Conservation (phyloP, 164 flowering plant genomes). For the Dillenia suffruticosa region DNA sequence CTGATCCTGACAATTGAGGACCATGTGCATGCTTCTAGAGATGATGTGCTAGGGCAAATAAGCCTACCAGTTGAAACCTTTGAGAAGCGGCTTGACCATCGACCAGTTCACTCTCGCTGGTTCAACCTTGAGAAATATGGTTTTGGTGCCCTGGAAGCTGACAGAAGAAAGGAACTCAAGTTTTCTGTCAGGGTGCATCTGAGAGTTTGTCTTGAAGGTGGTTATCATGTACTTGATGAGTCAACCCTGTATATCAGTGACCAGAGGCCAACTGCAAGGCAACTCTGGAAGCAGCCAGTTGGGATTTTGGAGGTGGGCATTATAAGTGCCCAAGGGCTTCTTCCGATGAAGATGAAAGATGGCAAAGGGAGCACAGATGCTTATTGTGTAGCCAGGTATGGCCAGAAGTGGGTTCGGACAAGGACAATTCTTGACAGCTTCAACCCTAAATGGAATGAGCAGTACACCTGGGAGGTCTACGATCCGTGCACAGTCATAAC, state of each 20-base stretch:
- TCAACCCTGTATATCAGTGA: conserved; percentile 42
- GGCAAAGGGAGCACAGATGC: conserved; percentile 42
- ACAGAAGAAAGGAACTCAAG: conserved; percentile 34
- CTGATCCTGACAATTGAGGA: conserved; percentile 35
- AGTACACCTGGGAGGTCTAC: conserved; percentile 64
- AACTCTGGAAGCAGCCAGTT: conserved; percentile 37
- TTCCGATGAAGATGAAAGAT: conserved; percentile 46
- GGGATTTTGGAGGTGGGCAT: conserved; percentile 43
- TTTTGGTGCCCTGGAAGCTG: conserved; percentile 30
- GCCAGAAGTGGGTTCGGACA: conserved; percentile 51
- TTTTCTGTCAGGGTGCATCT: conserved; percentile 40
- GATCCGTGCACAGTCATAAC: conserved; percentile 64
- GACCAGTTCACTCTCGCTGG: conserved; percentile 38
- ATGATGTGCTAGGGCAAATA: conserved; percentile 31
- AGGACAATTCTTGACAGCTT: conserved; percentile 43
- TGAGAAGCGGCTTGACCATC: conserved; percentile 32
- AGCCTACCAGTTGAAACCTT: conserved; percentile 23
- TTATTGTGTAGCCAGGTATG: conserved; percentile 46
- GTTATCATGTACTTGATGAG: conserved; percentile 45
- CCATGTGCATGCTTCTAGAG: conserved; percentile 29
- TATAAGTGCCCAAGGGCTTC: conserved; percentile 31
- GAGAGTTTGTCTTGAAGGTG: conserved; percentile 44
- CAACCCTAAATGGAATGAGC: conserved; percentile 59
- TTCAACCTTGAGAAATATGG: conserved; percentile 40
- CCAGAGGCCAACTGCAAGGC: conserved; percentile 43